phyloP scores from a whole-genome alignment of 2,329 filamentous ascomycete genomes.

The Fusarium sp. region DNA sequence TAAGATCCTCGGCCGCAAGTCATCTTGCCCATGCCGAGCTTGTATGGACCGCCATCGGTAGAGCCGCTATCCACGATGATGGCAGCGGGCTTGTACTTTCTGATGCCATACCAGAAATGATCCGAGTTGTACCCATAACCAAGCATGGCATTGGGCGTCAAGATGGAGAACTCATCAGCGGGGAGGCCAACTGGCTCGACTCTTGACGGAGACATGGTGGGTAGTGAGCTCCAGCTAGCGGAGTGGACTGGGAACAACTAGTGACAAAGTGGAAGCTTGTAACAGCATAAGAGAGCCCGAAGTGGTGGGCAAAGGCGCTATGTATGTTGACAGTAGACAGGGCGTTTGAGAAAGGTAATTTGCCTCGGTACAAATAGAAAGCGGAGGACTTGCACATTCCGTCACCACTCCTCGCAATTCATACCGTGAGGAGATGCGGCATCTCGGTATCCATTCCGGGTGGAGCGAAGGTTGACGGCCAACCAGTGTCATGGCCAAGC shows the following conservation, averaged over 20 bases:
- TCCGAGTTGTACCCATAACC: constrained; percentile 45
- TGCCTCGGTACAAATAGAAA: not conserved
- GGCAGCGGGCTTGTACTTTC: constrained; percentile 37
- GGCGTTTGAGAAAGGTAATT: not conserved
- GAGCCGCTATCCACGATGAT: constrained; percentile 46
- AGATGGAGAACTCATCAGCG: constrained; percentile 28
- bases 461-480: not conserved
- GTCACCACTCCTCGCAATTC: not conserved
- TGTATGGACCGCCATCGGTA: constrained; percentile 46
- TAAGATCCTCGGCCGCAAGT: constrained; percentile 50
- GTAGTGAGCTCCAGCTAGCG: not conserved
- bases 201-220: not conserved
- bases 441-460: not conserved
- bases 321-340: not conserved
- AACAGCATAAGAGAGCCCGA: not conserved
- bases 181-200: not conserved
- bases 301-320: not conserved
- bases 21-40: constrained; percentile 50
- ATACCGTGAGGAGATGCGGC: not conserved
- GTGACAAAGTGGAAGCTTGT: not conserved
- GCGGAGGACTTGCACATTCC: not conserved
- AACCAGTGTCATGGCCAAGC: not conserved
- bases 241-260: not conserved
- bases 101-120: constrained; percentile 46
- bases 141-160: constrained; percentile 47